phyloP scores from a whole-genome alignment of 352 stramenopile species.

The Aphanomyces invadans region DNA sequence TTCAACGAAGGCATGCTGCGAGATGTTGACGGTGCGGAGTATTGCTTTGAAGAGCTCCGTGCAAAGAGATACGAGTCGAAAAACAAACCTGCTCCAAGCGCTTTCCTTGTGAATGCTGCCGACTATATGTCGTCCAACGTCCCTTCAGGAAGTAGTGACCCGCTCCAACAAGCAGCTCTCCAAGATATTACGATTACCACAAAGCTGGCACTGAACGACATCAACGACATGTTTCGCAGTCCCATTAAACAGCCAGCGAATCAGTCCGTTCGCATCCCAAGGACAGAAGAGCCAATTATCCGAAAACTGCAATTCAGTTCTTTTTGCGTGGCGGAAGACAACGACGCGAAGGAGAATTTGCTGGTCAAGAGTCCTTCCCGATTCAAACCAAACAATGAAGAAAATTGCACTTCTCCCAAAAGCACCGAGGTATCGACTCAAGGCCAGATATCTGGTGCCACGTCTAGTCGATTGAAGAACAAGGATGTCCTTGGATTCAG shows the following conservation, averaged over 20 bases:
- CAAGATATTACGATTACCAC: conserved; percentile 87
- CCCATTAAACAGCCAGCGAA: conserved; percentile 27
- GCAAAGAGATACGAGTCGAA: conserved; percentile 23
- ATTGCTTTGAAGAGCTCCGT: conserved; percentile 80
- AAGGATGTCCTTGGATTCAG: conserved; percentile 56
- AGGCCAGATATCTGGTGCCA: conserved; percentile 33
- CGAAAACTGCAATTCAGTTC: conserved; percentile 79
- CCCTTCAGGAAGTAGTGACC: not conserved
- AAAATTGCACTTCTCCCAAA: conserved; percentile 11
- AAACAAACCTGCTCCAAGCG: conserved; percentile 24
- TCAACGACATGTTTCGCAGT: conserved; percentile 85
- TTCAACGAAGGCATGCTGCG: not conserved
- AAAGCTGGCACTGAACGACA: conserved; percentile 68
- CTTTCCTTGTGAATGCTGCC: conserved; percentile 11
- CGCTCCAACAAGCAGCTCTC: conserved; percentile 26
- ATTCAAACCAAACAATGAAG: not conserved
- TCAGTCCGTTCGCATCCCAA: conserved; percentile 29
- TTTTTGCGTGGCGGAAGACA: conserved; percentile 74
- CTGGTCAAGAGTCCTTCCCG: conserved; percentile 21
- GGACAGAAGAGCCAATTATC: conserved; percentile 58
- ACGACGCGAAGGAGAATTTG: conserved; percentile 39
- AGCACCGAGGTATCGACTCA: conserved; percentile 41
- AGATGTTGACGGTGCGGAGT: conserved; percentile 30
- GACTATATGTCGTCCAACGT: not conserved
- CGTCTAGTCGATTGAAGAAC: conserved; percentile 52